Conservation (phyloP, 345 rosid species). For the Psidium guajava region DNA sequence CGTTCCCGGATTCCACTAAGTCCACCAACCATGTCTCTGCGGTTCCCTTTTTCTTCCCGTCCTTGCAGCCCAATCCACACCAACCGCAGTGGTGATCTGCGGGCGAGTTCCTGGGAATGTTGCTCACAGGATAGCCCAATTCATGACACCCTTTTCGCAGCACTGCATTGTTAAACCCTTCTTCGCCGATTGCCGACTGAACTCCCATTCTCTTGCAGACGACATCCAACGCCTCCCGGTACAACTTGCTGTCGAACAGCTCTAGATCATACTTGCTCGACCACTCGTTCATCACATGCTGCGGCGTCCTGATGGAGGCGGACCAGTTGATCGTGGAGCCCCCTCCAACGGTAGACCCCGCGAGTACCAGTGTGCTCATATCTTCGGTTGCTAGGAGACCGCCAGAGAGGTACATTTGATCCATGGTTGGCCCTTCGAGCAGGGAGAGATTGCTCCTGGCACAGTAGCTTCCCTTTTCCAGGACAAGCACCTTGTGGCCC, state of each 20-base stretch:
- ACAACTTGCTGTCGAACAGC: slow-evolving; percentile 44
- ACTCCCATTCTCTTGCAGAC: slow-evolving; percentile 77
- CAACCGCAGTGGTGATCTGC: slow-evolving; percentile 76
- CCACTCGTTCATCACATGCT: slow-evolving; percentile 73
- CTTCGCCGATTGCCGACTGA: slow-evolving; percentile 43
- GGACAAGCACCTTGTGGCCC: slow-evolving; percentile 64
- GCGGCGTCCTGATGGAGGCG: slow-evolving; percentile 64
- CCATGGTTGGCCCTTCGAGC: slow-evolving; percentile 65
- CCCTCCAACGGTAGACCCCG: slow-evolving; percentile 83
- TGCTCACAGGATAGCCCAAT: slow-evolving; percentile 43
- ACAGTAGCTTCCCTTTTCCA: slow-evolving; percentile 62
- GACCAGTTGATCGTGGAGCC: slow-evolving; percentile 88
- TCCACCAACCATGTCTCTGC: slow-evolving; percentile 88
- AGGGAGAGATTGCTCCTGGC: slow-evolving; percentile 60
- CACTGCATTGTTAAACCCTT: slow-evolving; percentile 63
- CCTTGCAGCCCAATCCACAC: slow-evolving; percentile 79
- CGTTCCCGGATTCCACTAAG: slow-evolving; percentile 55
- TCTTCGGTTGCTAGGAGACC: slow-evolving; percentile 57
- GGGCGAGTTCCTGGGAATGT: slow-evolving; percentile 54
- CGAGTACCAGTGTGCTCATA: slow-evolving; percentile 40
- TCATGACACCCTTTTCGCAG: slow-evolving; percentile 67
- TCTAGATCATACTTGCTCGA: slow-evolving; percentile 21
- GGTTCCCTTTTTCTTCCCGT: slow-evolving; percentile 65
- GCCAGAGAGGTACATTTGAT: slow-evolving; percentile 55
- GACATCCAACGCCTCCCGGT: slow-evolving; percentile 49